Percentiles rank a stretch among this genome's conserved stretches.
phyloP scores from a whole-genome alignment of 176 grass and related monocot species.

The Melocanna baccifera region DNA sequence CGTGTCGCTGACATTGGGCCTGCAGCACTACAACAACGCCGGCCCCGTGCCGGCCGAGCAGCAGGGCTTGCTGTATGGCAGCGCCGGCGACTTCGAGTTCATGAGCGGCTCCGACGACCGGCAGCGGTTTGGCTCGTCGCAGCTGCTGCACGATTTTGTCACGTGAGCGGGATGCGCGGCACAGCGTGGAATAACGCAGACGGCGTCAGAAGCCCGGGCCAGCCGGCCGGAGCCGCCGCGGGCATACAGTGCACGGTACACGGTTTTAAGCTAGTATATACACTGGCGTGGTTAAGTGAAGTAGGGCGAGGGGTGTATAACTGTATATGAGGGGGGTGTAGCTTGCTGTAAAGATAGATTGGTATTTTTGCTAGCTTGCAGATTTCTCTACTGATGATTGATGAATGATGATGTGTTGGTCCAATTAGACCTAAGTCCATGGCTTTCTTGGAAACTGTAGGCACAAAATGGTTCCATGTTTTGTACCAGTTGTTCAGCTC shows the following conservation, averaged over 20 bases:
- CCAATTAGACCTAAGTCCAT: background rate
- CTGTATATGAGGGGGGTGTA: constrained; percentile 46
- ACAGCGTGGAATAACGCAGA: constrained; percentile 27
- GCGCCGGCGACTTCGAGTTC: constrained; percentile 65
- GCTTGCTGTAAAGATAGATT: constrained; percentile 72
- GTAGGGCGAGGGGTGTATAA: constrained; percentile 31
- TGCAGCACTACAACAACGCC: constrained; percentile 71
- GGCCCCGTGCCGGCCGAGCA: constrained; percentile 33
- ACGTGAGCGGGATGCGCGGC: constrained; percentile 21
- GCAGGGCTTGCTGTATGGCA: constrained; percentile 46
- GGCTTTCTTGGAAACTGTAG: background rate
- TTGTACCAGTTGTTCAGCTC: background rate
- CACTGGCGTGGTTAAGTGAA: constrained; percentile 26
- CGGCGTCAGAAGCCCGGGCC: constrained; percentile 42
- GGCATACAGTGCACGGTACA: constrained; percentile 38
- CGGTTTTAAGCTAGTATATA: constrained; percentile 47
- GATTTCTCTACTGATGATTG: constrained; percentile 36
- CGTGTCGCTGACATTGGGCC: constrained; percentile 82
- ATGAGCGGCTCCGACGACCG: constrained; percentile 52
- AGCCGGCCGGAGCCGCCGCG: constrained; percentile 35
- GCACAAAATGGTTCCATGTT: background rate
- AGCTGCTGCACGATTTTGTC: constrained; percentile 94
- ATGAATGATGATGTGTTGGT: constrained; percentile 17
- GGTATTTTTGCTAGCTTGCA: constrained; percentile 62
- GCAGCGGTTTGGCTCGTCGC: constrained; percentile 67